Evolutionary conservation across 1,284 basidiomycete genomes (phyloP).

Genomic region (Irpex rosettiformis): DNA sequence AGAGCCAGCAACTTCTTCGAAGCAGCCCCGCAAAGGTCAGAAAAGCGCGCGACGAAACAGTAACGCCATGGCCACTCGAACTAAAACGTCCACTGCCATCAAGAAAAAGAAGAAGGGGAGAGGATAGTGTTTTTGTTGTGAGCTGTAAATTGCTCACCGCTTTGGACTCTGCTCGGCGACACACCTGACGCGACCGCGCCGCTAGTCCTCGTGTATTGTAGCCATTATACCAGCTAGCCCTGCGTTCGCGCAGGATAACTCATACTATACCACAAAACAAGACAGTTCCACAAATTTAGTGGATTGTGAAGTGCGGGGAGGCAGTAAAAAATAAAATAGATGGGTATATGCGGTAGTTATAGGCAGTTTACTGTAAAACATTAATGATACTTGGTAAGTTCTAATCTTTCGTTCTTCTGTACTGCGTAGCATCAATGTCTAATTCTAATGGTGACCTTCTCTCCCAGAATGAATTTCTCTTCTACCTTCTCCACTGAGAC

Average conservation of each 20-base stretch:
- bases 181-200: background rate
- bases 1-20: slow-evolving; percentile 11
- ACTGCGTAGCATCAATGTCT: background rate
- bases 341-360: too few relatives aligned
- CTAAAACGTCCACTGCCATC: slow-evolving; percentile 1
- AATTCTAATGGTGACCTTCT: background rate
- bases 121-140: background rate
- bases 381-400: background rate
- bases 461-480: background rate
- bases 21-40: slow-evolving; percentile 5
- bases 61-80: slow-evolving; percentile 4
- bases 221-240: background rate
- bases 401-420: background rate
- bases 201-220: background rate
- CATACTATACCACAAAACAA: background rate
- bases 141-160: too few relatives aligned
- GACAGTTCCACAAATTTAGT: background rate
- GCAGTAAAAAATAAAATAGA: too few relatives aligned
- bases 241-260: background rate
- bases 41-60: slow-evolving; percentile 9
- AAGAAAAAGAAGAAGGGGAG: slow-evolving; percentile 15
- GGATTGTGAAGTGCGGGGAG: too few relatives aligned
- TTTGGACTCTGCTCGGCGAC: too few relatives aligned
- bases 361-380: background rate
- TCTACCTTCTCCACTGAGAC: background rate